Evolutionary conservation across 2,329 filamentous ascomycete species (phyloP), one percentile per base, ranked within the genome.

Genomic region (Penicillium rolfsii): DNA sequence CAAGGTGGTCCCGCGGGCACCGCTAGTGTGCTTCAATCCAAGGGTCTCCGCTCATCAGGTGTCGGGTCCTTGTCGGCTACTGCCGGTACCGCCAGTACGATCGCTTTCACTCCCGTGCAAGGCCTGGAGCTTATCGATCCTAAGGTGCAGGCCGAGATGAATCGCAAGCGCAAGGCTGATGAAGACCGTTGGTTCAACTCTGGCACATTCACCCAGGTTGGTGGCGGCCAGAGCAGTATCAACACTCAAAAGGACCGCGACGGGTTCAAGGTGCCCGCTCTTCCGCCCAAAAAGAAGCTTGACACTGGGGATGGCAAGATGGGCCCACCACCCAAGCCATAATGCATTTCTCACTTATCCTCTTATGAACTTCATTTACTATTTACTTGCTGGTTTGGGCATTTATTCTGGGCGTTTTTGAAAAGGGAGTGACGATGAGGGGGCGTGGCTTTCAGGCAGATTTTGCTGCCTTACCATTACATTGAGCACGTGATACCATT

Each of bases 111-210:
- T 2, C 93, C 94, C 1, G 91, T 96, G 16, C 95, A 98, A 73
- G 95, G 95, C 1, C 83, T 99, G 41, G 94, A 99, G 80, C 85
- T 99, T 12, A 93, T 98, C 6, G 94, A 98, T 75, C 95, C 95
- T 24, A 97, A 95, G 81, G 87, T 91, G 59, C 88, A 93, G 68
- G 91, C 91, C 7, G 93, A 97, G 80, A 85, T 96, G 75, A 93
- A 85, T 73, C 85, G 92, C 70, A 98, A 98, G 82, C 84, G 93
- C 65, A 96, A 97, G 75, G 93, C 92, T 0, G 95, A 98, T 65
- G 92, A 97, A 74, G 94, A 98, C 74, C 84, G 92, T 40, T 99
- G 93, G 89, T 99, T 99, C 82, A 96, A 95, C 77, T 91, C 92
- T 50, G 95, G 95, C n/a, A 93, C 91, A 0, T 99, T 99, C 73